A percentile compares a stretch with the other conserved stretches of the same genome.
These are phyloP conservation scores for Suillus placidus DNA, from an alignment of 768 basidiomycete species.

Conservation along the genomic window DNA sequence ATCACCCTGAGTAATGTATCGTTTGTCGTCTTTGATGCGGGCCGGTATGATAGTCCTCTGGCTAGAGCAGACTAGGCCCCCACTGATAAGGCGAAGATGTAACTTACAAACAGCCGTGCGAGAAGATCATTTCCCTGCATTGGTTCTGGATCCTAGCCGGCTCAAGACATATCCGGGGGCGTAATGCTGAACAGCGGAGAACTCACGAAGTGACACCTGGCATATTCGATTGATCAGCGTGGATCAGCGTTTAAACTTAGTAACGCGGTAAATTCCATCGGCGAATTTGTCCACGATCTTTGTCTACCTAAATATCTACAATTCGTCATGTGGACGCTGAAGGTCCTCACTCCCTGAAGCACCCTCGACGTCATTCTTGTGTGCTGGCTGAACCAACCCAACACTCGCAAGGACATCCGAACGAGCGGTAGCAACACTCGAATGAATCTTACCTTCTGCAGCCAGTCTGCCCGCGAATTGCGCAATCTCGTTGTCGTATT, in stretches of 20 bases:
- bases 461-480: constrained; percentile 75
- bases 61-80: background rate
- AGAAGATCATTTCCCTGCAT: background rate
- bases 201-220: background rate
- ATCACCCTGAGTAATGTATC: background rate
- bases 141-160: constrained; percentile 3
- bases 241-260: background rate
- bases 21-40: background rate
- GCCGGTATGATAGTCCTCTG: background rate
- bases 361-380: background rate
- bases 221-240: background rate
- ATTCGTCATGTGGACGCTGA: background rate
- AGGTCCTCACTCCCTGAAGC: background rate
- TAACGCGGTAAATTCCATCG: background rate
- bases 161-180: background rate
- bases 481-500: constrained; percentile 90
- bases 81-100: background rate
- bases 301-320: constrained; percentile 1
- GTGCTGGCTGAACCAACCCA: background rate
- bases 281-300: background rate
- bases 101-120: background rate
- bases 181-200: background rate
- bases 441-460: constrained; percentile 68
- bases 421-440: constrained; percentile 68
- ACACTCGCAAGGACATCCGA: constrained; percentile 60